Evolutionary conservation across 257 asterid species (phyloP), one percentile per base, ranked within the genome.

Genomic region (Forsythia viridissima): DNA sequence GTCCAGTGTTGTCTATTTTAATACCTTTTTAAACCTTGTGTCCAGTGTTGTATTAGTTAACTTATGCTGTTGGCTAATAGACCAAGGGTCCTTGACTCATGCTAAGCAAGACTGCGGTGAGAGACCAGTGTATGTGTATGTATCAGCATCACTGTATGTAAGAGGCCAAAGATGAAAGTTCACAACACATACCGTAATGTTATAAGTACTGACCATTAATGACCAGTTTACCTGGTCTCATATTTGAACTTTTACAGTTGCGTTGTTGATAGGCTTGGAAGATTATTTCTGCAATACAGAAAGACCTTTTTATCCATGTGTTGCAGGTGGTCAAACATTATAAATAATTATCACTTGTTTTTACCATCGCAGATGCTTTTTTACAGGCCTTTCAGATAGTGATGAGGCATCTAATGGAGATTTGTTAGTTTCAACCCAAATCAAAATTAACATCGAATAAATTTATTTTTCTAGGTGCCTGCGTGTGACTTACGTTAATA

Each of bases 11-110:
- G 30, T 57, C 9, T n/a, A 57, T 7, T 24, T 24, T 24, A 24
- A 30, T 1, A 1, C 34, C 34, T 30, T 30, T 30, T 30, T 30
- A 30, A 30, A 30, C 34, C 1, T 30, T 30, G 34, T 30, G 34
- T 30, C 34, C 34, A 6, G 66, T 57, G 30, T 57, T 57, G 30
- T 55, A 30, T 13, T 16, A 6, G 24, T 55, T 16, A 24, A 1
- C n/a, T 55, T 10, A 13, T 39, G 52, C 77, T 59, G 18, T 18
- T 74, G 72, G 4, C 51, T 61, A 71, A 39, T 77, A 65, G 68
- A 5, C 13, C 2, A 18, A 13, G 46, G n/a, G 30, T 55, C 65
- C 65, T 55, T 16, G 30, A 55, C 6, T 51, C 20, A 51, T 15
- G 7, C 20, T 13, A 51, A 12, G 61, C 20, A 55, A 55, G 65